These are phyloP conservation scores for Xylariaceae sp. DNA, from an alignment of 2,329 filamentous ascomycete genomes.

Conservation along the genomic window DNA sequence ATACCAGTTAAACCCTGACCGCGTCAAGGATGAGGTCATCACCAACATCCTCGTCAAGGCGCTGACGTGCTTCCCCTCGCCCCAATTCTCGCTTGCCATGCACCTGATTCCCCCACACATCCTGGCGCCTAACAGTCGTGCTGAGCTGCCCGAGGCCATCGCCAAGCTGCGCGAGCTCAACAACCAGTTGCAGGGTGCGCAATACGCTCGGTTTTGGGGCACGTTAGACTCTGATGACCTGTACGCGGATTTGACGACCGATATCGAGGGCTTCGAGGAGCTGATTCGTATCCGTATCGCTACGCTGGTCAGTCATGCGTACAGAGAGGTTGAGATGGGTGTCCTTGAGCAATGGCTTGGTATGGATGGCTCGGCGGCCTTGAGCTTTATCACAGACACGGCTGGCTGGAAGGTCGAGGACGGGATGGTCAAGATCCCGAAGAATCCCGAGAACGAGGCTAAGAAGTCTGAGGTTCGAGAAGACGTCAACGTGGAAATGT, in stretches of 20 bases:
- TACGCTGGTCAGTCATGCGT: slow-evolving; percentile 76
- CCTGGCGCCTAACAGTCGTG: slow-evolving; percentile 56
- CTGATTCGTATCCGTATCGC: slow-evolving; percentile 87
- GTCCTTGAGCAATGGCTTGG: slow-evolving; percentile 75
- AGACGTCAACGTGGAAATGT: slow-evolving; percentile 88
- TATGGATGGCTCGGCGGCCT: slow-evolving; percentile 60
- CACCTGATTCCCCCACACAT: slow-evolving; percentile 87
- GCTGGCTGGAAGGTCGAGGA: slow-evolving; percentile 80
- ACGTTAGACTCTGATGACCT: slow-evolving; percentile 90
- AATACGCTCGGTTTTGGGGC: slow-evolving; percentile 91
- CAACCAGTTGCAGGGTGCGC: slow-evolving; percentile 81
- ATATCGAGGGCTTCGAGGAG: slow-evolving; percentile 93
- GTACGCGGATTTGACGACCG: slow-evolving; percentile 91
- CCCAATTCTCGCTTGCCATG: slow-evolving; percentile 91
- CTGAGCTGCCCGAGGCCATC: slow-evolving; percentile 83
- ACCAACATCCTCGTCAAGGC: slow-evolving; percentile 99
- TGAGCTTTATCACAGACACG: slow-evolving; percentile 78
- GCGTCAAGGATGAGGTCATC: slow-evolving; percentile 92
- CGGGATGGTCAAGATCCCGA: slow-evolving; percentile 67
- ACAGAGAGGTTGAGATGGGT: slow-evolving; percentile 65
- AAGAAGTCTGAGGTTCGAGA: slow-evolving; percentile 94
- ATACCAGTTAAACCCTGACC: slow-evolving; percentile 99
- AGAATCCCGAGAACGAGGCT: slow-evolving; percentile 96
- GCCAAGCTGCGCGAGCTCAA: slow-evolving; percentile 81
- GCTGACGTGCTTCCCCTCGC: slow-evolving; percentile 92